These are phyloP conservation scores for Marasmius sp. DNA, from an alignment of 1,284 basidiomycete species.

Conservation along the genomic window DNA sequence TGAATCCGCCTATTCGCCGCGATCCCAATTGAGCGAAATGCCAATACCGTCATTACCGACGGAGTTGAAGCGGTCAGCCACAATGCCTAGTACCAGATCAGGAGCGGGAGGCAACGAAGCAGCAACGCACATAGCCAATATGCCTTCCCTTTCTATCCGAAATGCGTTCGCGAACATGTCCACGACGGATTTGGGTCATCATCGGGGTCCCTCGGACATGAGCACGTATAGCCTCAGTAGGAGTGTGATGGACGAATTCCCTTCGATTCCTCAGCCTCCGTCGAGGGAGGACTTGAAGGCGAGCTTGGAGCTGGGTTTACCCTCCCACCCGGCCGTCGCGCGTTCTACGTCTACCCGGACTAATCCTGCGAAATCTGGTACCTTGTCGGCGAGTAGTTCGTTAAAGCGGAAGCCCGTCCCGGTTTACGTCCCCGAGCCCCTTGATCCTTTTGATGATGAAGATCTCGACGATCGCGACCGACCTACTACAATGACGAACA, in stretches of 20 bases:
- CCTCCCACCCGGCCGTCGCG: not conserved
- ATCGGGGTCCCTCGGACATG: not conserved
- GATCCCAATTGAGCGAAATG: conserved; percentile 10
- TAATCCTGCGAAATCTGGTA: not conserved
- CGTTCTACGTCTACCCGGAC: not conserved
- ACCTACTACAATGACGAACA: too few relatives aligned
- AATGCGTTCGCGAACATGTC: conserved; percentile 5
- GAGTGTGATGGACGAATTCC: not conserved
- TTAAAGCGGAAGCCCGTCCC: conserved; percentile 11
- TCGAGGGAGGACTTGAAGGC: not conserved
- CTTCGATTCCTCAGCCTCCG: not conserved
- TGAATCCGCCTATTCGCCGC: conserved; percentile 13
- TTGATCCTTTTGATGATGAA: conserved; percentile 25
- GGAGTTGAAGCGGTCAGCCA: not conserved
- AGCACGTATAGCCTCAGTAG: conserved; percentile 3
- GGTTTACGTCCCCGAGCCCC: conserved; percentile 12
- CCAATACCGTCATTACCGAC: not conserved
- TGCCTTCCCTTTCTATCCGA: not conserved
- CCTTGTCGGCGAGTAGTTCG: conserved; percentile 3
- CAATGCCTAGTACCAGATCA: conserved; percentile 2
- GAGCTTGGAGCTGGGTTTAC: not conserved
- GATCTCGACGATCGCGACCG: conserved; percentile 3
- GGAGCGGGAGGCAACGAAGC: not conserved
- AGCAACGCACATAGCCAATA: not conserved
- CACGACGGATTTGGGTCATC: not conserved